Conservation (phyloP, 176 grass and related monocot genomes). For the Saccharum spontaneum region DNA sequence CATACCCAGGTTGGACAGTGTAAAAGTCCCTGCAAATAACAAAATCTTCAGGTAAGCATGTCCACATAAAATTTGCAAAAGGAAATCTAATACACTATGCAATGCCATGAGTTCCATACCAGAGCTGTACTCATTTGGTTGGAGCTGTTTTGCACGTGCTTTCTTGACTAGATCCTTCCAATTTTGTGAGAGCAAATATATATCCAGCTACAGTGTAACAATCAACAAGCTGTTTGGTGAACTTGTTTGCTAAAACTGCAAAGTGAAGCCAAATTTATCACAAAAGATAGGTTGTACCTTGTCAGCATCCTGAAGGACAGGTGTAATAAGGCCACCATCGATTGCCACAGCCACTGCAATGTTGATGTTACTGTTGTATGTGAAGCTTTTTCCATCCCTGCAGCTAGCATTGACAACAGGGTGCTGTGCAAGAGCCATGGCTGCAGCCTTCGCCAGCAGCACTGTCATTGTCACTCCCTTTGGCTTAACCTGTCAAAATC, state of each 20-base stretch:
- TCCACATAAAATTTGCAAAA: not conserved
- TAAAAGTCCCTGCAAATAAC: slow-evolving; percentile 80
- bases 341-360: slow-evolving; percentile 94
- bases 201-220: slow-evolving; percentile 62
- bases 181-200: slow-evolving; percentile 92
- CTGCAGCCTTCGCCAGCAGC: slow-evolving; percentile 73
- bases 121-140: slow-evolving; percentile 90
- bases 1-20: slow-evolving; percentile 95
- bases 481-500: slow-evolving; percentile 62
- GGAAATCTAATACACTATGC: not conserved
- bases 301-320: slow-evolving; percentile 88
- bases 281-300: slow-evolving; percentile 50
- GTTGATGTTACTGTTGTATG: slow-evolving; percentile 87
- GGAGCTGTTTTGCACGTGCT: slow-evolving; percentile 86
- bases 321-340: slow-evolving; percentile 91
- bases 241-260: not conserved
- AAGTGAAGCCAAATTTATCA: slow-evolving; percentile 3
- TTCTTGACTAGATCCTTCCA: slow-evolving; percentile 98
- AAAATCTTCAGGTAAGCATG: slow-evolving; percentile 33
- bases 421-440: slow-evolving; percentile 82
- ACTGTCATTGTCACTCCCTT: slow-evolving; percentile 98
- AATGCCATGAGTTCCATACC: slow-evolving; percentile 41
- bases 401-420: slow-evolving; percentile 90
- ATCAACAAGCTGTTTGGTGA: slow-evolving; percentile 36
- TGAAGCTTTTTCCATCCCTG: slow-evolving; percentile 90